Evolutionary conservation across 768 basidiomycete genomes (phyloP).

Genomic region (Psilocybe cyanescens): DNA sequence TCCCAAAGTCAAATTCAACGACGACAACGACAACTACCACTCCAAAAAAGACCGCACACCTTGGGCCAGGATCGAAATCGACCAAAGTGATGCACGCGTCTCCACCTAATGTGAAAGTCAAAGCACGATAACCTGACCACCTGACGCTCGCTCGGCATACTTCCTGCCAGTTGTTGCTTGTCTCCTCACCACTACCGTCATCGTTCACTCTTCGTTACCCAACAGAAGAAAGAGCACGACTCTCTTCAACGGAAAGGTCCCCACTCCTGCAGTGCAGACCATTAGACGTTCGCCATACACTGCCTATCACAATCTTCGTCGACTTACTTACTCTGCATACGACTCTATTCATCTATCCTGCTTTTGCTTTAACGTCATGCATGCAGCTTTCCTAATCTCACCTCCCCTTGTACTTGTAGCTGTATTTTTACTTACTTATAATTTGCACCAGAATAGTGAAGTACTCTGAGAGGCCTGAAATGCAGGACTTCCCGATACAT

Average conservation of each 20-base stretch:
- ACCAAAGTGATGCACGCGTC: constrained; percentile 20
- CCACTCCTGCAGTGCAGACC: background rate
- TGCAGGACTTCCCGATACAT: constrained; percentile 13
- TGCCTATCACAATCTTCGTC: background rate
- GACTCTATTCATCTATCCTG: background rate
- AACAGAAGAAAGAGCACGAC: background rate
- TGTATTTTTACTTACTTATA: background rate
- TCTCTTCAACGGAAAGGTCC: background rate
- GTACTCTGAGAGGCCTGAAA: constrained; percentile 14
- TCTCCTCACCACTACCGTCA: background rate
- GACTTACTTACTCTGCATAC: background rate
- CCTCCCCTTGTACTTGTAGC: background rate
- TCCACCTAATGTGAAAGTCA: constrained; percentile 6
- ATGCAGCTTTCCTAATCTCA: background rate
- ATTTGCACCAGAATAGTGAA: background rate
- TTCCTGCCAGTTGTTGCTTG: background rate
- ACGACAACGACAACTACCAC: constrained; percentile 6
- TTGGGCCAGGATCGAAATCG: constrained; percentile 22
- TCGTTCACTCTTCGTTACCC: background rate
- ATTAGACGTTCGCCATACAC: too few relatives aligned
- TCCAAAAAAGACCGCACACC: background rate
- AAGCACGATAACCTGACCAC: constrained; percentile 10
- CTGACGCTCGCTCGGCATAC: background rate
- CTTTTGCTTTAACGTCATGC: background rate
- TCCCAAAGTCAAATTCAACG: background rate